Evolutionary conservation across 2,329 filamentous ascomycete genomes (phyloP).

Genomic region (Furcasterigmium furcatum): DNA sequence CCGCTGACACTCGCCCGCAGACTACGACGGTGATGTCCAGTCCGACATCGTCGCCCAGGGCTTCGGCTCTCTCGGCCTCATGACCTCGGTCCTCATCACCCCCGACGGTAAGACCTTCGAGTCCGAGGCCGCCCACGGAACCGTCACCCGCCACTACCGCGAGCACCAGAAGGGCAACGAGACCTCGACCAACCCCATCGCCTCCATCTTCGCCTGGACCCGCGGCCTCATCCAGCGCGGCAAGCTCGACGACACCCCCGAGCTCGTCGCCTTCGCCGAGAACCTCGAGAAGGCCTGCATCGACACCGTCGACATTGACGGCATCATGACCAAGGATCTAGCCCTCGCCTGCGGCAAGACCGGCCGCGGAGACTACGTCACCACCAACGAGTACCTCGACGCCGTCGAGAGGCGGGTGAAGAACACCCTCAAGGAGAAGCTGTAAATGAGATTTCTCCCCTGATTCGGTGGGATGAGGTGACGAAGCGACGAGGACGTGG

Average conservation of each 20-base stretch:
- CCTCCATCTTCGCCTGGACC: slow-evolving; percentile 99
- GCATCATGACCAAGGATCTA: slow-evolving; percentile 99
- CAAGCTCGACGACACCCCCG: slow-evolving; percentile 87
- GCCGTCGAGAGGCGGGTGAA: slow-evolving; percentile 91
- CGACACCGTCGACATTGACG: slow-evolving; percentile 89
- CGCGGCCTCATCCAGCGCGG: slow-evolving; percentile 91
- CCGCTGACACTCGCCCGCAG: slow-evolving; percentile 41
- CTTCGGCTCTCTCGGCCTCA: slow-evolving; percentile 95
- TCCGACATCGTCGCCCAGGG: slow-evolving; percentile 98
- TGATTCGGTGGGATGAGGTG: no score
- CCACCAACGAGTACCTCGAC: slow-evolving; percentile 85
- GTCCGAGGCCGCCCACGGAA: slow-evolving; percentile 96
- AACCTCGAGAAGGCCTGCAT: slow-evolving; percentile 88
- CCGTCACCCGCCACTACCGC: slow-evolving; percentile 96
- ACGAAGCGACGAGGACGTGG: no score
- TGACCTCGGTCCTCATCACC: slow-evolving; percentile 97
- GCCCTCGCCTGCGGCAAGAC: slow-evolving; percentile 93
- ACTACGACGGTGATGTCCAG: slow-evolving; percentile 99
- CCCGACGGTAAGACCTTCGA: slow-evolving; percentile 97
- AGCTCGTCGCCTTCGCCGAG: slow-evolving; percentile 88
- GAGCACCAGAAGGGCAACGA: slow-evolving; percentile 98
- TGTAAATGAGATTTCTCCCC: slow-evolving; percentile 40
- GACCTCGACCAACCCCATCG: slow-evolving; percentile 98
- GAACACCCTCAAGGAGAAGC: slow-evolving; percentile 72
- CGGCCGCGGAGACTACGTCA: slow-evolving; percentile 80